Base-by-base conservation (phyloP, 352 stramenopile genomes). In the Hyaloperonospora arabidopsidis region DNA sequence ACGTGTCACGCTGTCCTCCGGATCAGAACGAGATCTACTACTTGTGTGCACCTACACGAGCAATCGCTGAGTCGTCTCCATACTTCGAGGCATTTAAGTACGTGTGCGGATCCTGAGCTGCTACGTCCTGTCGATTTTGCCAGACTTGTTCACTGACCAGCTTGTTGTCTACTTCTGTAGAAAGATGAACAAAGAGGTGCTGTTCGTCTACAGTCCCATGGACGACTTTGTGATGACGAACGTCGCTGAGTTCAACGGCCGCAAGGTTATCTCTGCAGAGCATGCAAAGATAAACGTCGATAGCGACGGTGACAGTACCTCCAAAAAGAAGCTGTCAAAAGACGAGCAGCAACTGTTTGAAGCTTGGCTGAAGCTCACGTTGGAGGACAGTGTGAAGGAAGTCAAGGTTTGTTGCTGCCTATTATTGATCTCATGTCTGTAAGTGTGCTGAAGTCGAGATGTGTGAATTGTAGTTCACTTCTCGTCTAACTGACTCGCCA, bases 171-270 rank as follows among this genome's bases (percentile, higher is more conserved):
- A 21, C 32, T 52, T 23, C 49, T 45, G 14, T 34, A 93, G 82
- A 63, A 91, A 92, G 66, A 76, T 79, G 50, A 93, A 93, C 67
- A 93, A 91, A 68, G 89, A 98, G 61, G 97, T 99, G 41, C 68
- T 99, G 41, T 99, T 99, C 58, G 78, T 99, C 43, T 99, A 98
- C 76, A 95, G 89, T 61, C 80, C 95, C 6, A 98, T 99, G 56
- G 97, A 99, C 61, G 97, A 99, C 67, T 99, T 99, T 61, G 97
- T 99, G 43, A 98, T 99, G 95, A 96, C 88, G 32, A 99, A 99
- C 70, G 74, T 99, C 45, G 90, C 79, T 45, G 85, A 94, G 56
- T 99, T 98, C 65, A 96, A 98, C 70, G 93, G 90, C 54, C 82
- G 96, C 19, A 94, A 97, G 68, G 74, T 99, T 35, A 79, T 98